These are phyloP conservation scores for Poterioochromonas sp. DNA, from an alignment of 352 stramenopile species.

Conservation along the genomic window DNA sequence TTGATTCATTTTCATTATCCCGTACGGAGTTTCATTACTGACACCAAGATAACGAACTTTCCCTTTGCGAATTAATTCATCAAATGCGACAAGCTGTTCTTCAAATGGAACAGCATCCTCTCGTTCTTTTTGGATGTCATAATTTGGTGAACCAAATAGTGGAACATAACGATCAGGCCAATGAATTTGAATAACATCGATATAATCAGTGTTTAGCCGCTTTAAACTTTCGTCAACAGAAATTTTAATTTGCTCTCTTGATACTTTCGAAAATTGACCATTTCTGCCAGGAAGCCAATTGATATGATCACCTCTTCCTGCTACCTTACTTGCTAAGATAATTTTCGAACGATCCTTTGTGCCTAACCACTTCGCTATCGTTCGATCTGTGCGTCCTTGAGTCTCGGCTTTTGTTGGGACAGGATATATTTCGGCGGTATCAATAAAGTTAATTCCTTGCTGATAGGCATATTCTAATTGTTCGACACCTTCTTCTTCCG, in stretches of 20 bases:
- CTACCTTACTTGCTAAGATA: constrained; percentile 55
- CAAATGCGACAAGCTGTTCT: constrained; percentile 57
- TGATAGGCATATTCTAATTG: constrained; percentile 61
- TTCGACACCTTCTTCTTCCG: constrained; percentile 56
- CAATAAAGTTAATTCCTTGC: constrained; percentile 67
- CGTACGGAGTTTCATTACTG: constrained; percentile 64
- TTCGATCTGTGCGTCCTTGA: constrained; percentile 54
- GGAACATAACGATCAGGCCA: constrained; percentile 53
- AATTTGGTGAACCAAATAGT: constrained; percentile 41
- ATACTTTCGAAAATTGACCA: too few relatives aligned
- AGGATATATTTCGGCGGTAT: constrained; percentile 72
- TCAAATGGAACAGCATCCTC: constrained; percentile 51
- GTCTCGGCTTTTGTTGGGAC: constrained; percentile 53
- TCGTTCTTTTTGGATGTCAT: constrained; percentile 39
- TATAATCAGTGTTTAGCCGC: constrained; percentile 61
- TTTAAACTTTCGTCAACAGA: constrained; percentile 58
- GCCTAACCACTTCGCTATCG: constrained; percentile 58
- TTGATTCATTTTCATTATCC: constrained; percentile 48
- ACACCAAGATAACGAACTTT: constrained; percentile 52
- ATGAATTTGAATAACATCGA: constrained; percentile 71
- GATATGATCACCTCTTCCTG: constrained; percentile 48
- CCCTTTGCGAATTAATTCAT: constrained; percentile 56
- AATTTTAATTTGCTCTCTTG: constrained; percentile 61
- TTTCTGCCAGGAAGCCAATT: constrained; percentile 51
- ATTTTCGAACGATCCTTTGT: constrained; percentile 35